Base-by-base conservation (phyloP, 164 flowering plant species). In the Nelumbo lutea region DNA sequence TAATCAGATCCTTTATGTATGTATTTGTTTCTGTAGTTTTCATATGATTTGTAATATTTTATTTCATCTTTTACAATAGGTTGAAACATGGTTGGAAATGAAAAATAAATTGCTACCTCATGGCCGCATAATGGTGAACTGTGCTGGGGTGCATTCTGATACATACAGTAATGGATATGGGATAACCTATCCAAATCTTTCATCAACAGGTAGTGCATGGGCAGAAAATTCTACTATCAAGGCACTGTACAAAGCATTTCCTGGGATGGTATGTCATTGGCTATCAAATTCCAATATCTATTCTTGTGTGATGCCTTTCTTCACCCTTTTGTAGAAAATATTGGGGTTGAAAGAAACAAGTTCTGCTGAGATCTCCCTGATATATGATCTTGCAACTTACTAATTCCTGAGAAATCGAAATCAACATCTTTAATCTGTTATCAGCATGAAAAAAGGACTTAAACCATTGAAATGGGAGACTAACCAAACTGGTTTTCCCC, bases 121-220 rank as follows among this genome's bases (percentile, higher is more conserved):
- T 68, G 98, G 98, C 13, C 89, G 98, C 39, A 61, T 90, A 59
- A 93, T 93, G 93, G 91, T 93, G 70, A 93, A 93, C 63, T 93
- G 98, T 76, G 96, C 90, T 61, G 91, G 85, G 41, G 64, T 77
- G 52, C 63, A 67, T 72, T 48, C 55, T 41, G 75, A 59, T 68
- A 39, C 66, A 63, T 45, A 67, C 45, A 74, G 62, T 59, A 44
- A 55, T 51, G 44, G 40, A 15, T 76, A 80, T 71, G 70, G 52
- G 62, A 67, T 40, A 5, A 5, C 59, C 40, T 1, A 42, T 15
- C 39, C 66, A 27, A 15, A 62, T 10, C 14, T 40, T 46, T 63
- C 64, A 15, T 48, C 71, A 41, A 68, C 14, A 40, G 83, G 72
- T 68, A 78, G 57, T 53, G 68, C 42, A 7, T 87, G 83, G 89